Conservation (phyloP, 805 yeast genomes). For the Scheffersomyces spartinae region DNA sequence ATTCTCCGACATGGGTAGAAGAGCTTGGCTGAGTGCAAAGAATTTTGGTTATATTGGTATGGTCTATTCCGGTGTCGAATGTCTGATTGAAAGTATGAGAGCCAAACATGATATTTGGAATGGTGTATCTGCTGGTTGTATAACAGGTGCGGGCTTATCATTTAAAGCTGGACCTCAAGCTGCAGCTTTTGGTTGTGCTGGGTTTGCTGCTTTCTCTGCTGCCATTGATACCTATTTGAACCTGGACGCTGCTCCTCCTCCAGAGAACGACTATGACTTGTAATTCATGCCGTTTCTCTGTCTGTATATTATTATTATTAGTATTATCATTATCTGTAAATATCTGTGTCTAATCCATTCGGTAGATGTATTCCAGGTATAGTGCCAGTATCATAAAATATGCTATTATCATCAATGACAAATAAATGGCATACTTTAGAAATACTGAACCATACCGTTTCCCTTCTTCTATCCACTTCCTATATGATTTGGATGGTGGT, state of each 20-base stretch:
- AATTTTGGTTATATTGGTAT: slow-evolving; percentile 90
- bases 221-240: slow-evolving; percentile 83
- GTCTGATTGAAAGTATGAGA: slow-evolving; percentile 72
- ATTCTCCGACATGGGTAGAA: slow-evolving; percentile 81
- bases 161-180: slow-evolving; percentile 90
- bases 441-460: too few relatives aligned
- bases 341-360: too few relatives aligned
- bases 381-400: too few relatives aligned
- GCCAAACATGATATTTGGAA: slow-evolving; percentile 90
- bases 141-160: slow-evolving; percentile 95
- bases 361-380: too few relatives aligned
- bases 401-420: too few relatives aligned
- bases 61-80: slow-evolving; percentile 87
- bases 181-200: slow-evolving; percentile 87
- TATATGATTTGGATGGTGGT: too few relatives aligned
- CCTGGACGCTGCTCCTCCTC: slow-evolving; percentile 75
- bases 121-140: slow-evolving; percentile 87
- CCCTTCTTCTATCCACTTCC: too few relatives aligned
- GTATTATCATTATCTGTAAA: too few relatives aligned
- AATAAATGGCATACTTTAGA: too few relatives aligned
- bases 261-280: slow-evolving; percentile 73
- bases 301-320: slow-evolving; percentile 2
- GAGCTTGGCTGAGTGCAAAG: slow-evolving; percentile 83
- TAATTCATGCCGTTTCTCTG: slow-evolving; percentile 8
- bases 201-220: slow-evolving; percentile 90